phyloP scores from a whole-genome alignment of 345 rosid genomes.

The Salix purpurea region DNA sequence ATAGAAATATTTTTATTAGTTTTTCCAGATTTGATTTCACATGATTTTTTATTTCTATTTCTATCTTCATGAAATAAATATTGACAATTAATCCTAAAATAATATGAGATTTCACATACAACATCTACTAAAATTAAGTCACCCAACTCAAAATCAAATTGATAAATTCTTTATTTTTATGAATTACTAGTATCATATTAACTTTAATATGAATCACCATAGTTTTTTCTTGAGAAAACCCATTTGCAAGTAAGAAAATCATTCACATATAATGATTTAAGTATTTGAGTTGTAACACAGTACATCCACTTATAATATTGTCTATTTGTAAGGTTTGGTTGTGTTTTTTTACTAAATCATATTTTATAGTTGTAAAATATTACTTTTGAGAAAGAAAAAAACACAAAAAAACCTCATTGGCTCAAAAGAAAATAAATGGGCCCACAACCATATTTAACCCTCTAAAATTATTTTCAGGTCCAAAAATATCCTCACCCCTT shows the following conservation, averaged over 20 bases:
- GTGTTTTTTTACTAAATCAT: neutral
- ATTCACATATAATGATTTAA: neutral
- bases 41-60: too few species aligned
- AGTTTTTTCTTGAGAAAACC: neutral
- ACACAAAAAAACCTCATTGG: neutral
- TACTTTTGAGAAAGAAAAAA: neutral
- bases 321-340: neutral
- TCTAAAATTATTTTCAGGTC: neutral
- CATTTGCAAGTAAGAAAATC: neutral
- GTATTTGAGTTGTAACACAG: neutral
- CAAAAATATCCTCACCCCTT: neutral
- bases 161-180: too few species aligned
- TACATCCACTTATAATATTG: neutral
- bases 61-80: too few species aligned
- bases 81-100: too few species aligned
- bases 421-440: neutral
- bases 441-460: neutral
- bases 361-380: neutral
- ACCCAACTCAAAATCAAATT: too few species aligned
- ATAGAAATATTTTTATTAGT: too few species aligned
- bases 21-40: too few species aligned
- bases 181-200: too few species aligned
- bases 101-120: too few species aligned
- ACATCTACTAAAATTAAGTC: too few species aligned
- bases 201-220: neutral